A percentile compares a stretch with the other conserved stretches of the same genome.
These are phyloP conservation scores for Penicillium riverlandense DNA, from an alignment of 495 filamentous ascomycete genomes.

Conservation along the genomic window DNA sequence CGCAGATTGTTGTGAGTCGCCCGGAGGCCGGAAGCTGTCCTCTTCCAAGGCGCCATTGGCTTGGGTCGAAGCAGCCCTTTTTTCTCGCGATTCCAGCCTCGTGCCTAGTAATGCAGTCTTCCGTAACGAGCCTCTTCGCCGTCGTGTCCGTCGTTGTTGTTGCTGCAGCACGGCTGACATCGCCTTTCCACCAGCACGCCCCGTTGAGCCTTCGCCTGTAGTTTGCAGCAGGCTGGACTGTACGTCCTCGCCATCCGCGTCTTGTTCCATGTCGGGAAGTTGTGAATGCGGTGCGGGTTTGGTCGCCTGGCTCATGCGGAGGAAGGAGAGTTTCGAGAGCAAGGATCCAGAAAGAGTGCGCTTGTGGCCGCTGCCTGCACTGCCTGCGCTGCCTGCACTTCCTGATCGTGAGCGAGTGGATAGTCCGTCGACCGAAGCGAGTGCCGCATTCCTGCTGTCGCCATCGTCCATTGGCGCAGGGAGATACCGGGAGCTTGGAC, in stretches of 20 bases:
- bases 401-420: slow-evolving; percentile 30
- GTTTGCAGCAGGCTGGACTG: slow-evolving; percentile 17
- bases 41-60: slow-evolving; percentile 32
- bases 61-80: slow-evolving; percentile 28
- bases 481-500: slow-evolving; percentile 6
- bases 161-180: slow-evolving; percentile 52
- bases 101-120: slow-evolving; percentile 75
- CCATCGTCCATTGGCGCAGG: slow-evolving; percentile 35
- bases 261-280: slow-evolving; percentile 34
- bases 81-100: slow-evolving; percentile 42
- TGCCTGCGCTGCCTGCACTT: slow-evolving; percentile 34
- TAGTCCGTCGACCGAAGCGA: slow-evolving; percentile 18
- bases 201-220: slow-evolving; percentile 5
- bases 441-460: slow-evolving; percentile 18
- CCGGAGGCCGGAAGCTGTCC: slow-evolving; percentile 24
- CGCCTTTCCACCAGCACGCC: slow-evolving; percentile 35
- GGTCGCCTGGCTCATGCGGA: slow-evolving; percentile 44
- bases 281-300: slow-evolving; percentile 28
- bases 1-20: slow-evolving; percentile 6
- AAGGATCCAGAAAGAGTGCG: slow-evolving; percentile 59
- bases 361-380: slow-evolving; percentile 47
- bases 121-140: slow-evolving; percentile 69
- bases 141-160: slow-evolving; percentile 61
- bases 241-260: slow-evolving; percentile 28
- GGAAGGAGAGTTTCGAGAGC: slow-evolving; percentile 45